Conservation (phyloP, 192 early-diverging fungal species). For the Backusella morwellensis region DNA sequence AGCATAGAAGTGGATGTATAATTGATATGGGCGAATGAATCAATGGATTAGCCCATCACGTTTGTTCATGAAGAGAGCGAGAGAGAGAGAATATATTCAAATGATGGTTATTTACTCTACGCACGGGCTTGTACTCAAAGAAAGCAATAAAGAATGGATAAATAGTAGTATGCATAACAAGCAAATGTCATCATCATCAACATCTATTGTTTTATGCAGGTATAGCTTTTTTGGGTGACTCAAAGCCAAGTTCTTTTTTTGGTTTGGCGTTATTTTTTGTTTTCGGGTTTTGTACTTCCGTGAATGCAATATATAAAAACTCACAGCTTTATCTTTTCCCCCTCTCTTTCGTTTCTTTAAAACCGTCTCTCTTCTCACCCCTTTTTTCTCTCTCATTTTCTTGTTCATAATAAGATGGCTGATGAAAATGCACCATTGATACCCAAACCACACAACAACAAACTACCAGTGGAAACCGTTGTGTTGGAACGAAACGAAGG, state of each 20-base stretch:
- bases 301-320: neutral
- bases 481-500: neutral
- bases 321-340: neutral
- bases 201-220: neutral
- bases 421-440: conserved; percentile 9
- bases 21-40: neutral
- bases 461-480: neutral
- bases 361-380: neutral
- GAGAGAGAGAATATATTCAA: neutral
- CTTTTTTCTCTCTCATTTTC: neutral
- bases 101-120: neutral
- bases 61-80: no score
- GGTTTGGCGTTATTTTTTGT: neutral
- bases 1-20: neutral
- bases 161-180: neutral
- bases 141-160: neutral
- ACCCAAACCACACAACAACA: neutral
- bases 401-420: neutral
- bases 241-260: neutral
- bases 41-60: neutral
- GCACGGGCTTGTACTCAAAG: neutral
- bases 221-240: neutral
- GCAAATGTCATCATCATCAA: neutral
- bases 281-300: neutral
- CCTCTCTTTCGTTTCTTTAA: neutral